phyloP scores from a whole-genome alignment of 179 eudicot species.

The Silene noctiflora region DNA sequence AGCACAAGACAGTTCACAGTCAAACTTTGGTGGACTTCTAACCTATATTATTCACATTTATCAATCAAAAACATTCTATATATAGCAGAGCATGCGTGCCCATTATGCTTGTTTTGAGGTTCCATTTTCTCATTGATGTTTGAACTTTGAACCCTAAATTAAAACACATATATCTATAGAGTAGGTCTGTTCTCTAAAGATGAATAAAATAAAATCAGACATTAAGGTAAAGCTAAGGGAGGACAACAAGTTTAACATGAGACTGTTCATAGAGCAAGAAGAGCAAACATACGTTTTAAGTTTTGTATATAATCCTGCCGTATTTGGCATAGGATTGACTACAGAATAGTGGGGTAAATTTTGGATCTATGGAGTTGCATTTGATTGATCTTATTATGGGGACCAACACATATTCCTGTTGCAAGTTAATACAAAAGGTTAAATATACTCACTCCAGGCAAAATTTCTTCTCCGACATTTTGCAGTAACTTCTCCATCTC shows the following conservation, averaged over 20 bases:
- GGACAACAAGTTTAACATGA: no score
- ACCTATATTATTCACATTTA: background rate
- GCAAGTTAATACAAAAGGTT: slow-evolving; percentile 7
- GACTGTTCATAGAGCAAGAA: no score
- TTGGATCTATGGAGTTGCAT: background rate
- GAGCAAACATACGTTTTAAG: no score
- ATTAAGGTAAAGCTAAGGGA: no score
- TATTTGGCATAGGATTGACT: background rate
- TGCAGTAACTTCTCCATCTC: slow-evolving; percentile 77
- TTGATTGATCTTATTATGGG: background rate
- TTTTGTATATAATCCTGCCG: background rate
- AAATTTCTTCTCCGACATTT: slow-evolving; percentile 65
- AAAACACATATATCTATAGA: no score
- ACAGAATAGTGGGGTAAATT: background rate
- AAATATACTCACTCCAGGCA: slow-evolving; percentile 67
- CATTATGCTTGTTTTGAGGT: background rate
- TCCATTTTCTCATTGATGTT: no score
- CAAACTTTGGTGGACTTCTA: background rate
- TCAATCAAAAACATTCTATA: background rate
- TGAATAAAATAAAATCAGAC: no score
- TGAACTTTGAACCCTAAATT: no score
- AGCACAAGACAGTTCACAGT: background rate
- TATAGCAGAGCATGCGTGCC: background rate
- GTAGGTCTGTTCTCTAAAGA: no score
- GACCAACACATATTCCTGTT: background rate